Conservation (phyloP, 345 rosid species). For the Citrus cavaleriei region DNA sequence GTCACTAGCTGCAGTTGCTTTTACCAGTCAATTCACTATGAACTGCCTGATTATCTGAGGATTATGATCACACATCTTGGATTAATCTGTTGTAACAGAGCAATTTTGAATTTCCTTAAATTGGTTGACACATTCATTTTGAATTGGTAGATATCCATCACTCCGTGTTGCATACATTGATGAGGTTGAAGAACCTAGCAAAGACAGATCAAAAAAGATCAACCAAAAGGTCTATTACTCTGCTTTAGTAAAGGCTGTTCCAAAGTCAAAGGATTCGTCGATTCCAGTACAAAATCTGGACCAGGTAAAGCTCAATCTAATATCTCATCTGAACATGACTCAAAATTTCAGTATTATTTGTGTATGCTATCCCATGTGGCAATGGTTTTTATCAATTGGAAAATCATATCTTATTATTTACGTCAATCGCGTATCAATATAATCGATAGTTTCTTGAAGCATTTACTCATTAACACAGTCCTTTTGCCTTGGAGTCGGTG, state of each 20-base stretch:
- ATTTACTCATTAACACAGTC: background rate
- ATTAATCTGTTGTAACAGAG: background rate
- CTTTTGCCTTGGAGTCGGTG: background rate
- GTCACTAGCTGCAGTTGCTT: slow-evolving; percentile 2
- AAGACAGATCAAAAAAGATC: slow-evolving; percentile 59
- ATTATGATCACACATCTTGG: slow-evolving; percentile 51
- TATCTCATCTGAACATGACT: background rate
- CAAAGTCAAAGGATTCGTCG: slow-evolving; percentile 80
- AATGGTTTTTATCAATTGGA: background rate
- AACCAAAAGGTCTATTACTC: slow-evolving; percentile 83
- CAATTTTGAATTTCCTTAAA: slow-evolving; percentile 8
- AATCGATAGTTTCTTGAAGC: background rate
- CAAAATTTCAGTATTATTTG: background rate
- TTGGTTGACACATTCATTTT: slow-evolving; percentile 9
- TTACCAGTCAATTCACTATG: slow-evolving; percentile 11
- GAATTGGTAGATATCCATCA: slow-evolving; percentile 78
- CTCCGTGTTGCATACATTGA: slow-evolving; percentile 98
- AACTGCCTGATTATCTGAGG: slow-evolving; percentile 54
- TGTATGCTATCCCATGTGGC: background rate
- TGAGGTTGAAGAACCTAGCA: slow-evolving; percentile 85
- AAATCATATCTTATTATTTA: background rate
- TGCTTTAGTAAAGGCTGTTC: slow-evolving; percentile 81
- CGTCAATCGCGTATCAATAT: background rate
- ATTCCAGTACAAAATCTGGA: slow-evolving; percentile 84
- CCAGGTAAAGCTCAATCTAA: slow-evolving; percentile 50